Base-by-base conservation (phyloP, 129 eudicot genomes). In the Dittrichia graveolens region DNA sequence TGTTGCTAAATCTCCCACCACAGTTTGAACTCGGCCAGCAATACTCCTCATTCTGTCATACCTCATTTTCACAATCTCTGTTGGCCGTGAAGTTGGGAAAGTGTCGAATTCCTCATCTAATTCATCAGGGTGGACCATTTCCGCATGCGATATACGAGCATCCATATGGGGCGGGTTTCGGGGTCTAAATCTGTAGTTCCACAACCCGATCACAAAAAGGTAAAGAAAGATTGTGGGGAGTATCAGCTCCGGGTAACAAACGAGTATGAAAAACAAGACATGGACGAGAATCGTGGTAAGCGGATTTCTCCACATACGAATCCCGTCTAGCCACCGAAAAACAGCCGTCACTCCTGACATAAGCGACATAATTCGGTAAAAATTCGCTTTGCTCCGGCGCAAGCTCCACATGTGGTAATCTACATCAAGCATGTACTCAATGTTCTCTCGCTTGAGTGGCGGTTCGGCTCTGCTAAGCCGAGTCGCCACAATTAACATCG, bases 131-230 rank as follows among this genome's bases (percentile, higher is more conserved):
- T 87, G 83, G 0, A 71, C 42, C 59, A 78, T 85, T 52, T 93
- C 98, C 0, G 98, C 98, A 1, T 90, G 96, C 0, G 98, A 93
- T 8, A 93, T 72, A 13, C 96, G 82, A 10, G 98, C 95, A 69
- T 93, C 95, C 98, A 93, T 93, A 76, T 90, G 95, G 3, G 98
- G 92, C 1, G 98, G 98, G 4, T 73, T 41, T 61, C 96, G 78
- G 3, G 98, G 90, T 65, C 98, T 69, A 16, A 80, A 85, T 42
- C 96, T 71, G 78, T 89, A 93, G 76, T 90, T 89, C 98, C 98
- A 93, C 6, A 93, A 34, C 5, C 98, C 98, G 44, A 93, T 89
- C 7, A 83, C 92, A 47, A 88, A 93, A 16, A 93, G 86, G 84
- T 87, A 93, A 2, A 93, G 87, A 71, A 93, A 93, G n/a, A 93